These are phyloP conservation scores for Cyathus striatus DNA, from an alignment of 768 basidiomycete genomes.

Conservation along the genomic window DNA sequence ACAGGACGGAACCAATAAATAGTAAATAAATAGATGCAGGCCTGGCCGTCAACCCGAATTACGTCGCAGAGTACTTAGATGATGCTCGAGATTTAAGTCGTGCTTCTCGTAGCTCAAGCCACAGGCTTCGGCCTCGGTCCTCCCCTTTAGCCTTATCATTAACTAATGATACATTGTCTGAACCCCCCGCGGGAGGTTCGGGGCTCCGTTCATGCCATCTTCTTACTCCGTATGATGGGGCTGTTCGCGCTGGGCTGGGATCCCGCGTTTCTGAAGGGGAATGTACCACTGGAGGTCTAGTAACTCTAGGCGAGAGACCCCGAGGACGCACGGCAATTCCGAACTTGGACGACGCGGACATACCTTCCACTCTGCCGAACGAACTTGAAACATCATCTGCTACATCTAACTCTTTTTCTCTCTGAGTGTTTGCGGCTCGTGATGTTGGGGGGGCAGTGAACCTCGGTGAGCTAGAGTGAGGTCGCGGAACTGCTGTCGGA, in stretches of 20 bases:
- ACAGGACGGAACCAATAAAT: slow-evolving; percentile 9
- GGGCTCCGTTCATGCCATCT: slow-evolving; percentile 2
- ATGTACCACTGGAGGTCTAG: slow-evolving; percentile 15
- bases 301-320: slow-evolving; percentile 9
- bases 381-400: too few relatives aligned
- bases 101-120: slow-evolving; percentile 51
- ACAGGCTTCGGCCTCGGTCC: slow-evolving; percentile 12
- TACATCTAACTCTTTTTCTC: too few relatives aligned
- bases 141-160: too few relatives aligned
- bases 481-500: slow-evolving; percentile 47
- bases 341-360: too few relatives aligned
- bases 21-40: slow-evolving; percentile 9
- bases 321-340: too few relatives aligned
- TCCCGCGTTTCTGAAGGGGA: slow-evolving; percentile 19
- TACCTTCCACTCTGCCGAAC: too few relatives aligned
- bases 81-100: slow-evolving; percentile 40
- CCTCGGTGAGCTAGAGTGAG: too few relatives aligned
- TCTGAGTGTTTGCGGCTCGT: too few relatives aligned
- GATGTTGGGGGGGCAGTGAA: too few relatives aligned
- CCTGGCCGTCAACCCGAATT: slow-evolving; percentile 6
- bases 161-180: too few relatives aligned
- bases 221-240: slow-evolving; percentile 4
- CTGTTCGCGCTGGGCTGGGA: slow-evolving; percentile 17
- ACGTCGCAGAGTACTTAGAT: slow-evolving; percentile 34
- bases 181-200: too few relatives aligned